Base-by-base conservation (phyloP, 176 grass and related monocot genomes). In the Carex littledalei region DNA sequence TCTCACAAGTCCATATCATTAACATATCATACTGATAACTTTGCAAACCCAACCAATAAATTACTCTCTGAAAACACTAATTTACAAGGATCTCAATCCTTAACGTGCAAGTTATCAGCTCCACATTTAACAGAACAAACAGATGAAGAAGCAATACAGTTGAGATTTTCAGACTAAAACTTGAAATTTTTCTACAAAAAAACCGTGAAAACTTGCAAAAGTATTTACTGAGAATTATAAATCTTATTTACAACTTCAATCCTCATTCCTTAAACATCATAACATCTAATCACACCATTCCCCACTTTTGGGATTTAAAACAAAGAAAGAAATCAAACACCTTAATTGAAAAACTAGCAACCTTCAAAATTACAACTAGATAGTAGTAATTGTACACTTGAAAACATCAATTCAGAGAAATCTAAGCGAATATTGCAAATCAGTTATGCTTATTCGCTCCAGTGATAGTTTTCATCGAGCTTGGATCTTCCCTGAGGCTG, bases 401-500 rank as follows among this genome's bases (percentile, higher is more conserved):
- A 29, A 24, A 76, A 2, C 34, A 6, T 41, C 14, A 69, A 5
- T 70, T 31, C 6, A 45, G 11, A 63, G 39, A 81, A 47, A 81
- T 43, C 20, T 32, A 81, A 64, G 17, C n/a, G 3, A 49, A 14
- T 67, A 39, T 39, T 39, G 5, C 37, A 83, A 54, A 67, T 83
- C 22, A 83, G 55, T 83, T 83, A 54, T 32, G 61, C 39, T 61
- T 61, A 41, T 45, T 81, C n/a, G 58, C 79, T 1, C 63, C 52
- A 12, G 34, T 34, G 34, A 52, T 67, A 5, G 22, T 66, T 64
- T 64, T 18, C 56, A 63, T 10, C 8, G 81, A 73, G 18, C 34
- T 90, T 6, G 81, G 13, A 54, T 70, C 86, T n/a, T 84, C 81
- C 21, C 86, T 84, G 62, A 83, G 54, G 61, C 88, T 84, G 34